Conservation (phyloP, 257 asterid species). For the Linderniella brevidens region DNA sequence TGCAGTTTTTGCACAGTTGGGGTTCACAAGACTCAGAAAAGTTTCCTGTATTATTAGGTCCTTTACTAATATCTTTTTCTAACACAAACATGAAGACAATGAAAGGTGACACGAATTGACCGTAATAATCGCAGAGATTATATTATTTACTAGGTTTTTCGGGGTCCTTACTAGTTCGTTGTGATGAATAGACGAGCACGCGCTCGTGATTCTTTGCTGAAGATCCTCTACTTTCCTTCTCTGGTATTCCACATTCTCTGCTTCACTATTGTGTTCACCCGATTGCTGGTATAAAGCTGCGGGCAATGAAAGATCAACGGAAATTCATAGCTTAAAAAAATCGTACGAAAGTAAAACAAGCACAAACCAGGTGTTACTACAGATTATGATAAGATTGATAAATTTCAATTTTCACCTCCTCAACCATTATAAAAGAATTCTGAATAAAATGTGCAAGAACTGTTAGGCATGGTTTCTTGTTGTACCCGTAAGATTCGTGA, state of each 20-base stretch:
- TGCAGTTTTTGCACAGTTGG: constrained; percentile 14
- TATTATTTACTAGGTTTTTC: too few species aligned
- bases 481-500: constrained; percentile 68
- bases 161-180: constrained; percentile 52
- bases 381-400: too few species aligned
- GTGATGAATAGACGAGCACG: constrained; percentile 55
- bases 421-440: too few species aligned
- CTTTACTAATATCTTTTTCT: neutral
- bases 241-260: constrained; percentile 55
- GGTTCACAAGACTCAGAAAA: constrained; percentile 1
- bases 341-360: constrained; percentile 1
- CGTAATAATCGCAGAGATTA: constrained; percentile 3
- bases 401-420: too few species aligned
- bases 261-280: constrained; percentile 60
- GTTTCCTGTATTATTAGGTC: constrained; percentile 2
- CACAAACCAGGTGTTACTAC: neutral
- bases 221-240: constrained; percentile 63
- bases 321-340: constrained; percentile 1
- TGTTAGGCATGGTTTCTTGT: neutral
- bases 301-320: constrained; percentile 15
- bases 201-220: constrained; percentile 49
- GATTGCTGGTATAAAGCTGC: constrained; percentile 76
- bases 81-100: neutral
- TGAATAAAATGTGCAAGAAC: neutral
- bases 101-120: neutral